Evolutionary conservation across 345 rosid genomes (phyloP), one percentile per base, ranked within the genome.

Genomic region (Barbarea vulgaris): DNA sequence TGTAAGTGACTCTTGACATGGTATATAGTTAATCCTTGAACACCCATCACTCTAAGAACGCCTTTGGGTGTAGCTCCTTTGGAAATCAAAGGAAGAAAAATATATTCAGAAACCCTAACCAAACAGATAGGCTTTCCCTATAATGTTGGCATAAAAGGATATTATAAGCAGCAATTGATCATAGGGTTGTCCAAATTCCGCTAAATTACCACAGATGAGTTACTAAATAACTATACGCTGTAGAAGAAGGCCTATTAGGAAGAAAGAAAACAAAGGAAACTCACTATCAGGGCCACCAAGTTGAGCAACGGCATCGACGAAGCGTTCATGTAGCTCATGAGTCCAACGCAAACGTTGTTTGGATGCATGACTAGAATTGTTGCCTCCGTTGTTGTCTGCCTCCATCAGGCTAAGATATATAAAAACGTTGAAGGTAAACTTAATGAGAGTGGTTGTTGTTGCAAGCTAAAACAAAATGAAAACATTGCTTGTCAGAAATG

Each of bases 1-100:
- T 95, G 97, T 72, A 95, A 88, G 81, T 95, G 99, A 78, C 97
- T 95, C 83, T 95, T 95, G 76, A 95, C 99, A 81, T 95, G 99
- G 65, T 95, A 95, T 83, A 92, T 95, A 61, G 99, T 95, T 73
- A 95, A 82, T 53, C 97, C 97, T 78, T 92, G 97, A 25, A 95
- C 97, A 18, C 97, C 97, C 99, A 95, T 95, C 54, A 92, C 99
- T 80, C 99, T 86, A 21, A 95, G 96, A 70, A 92, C 99, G 74
- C 97, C 99, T 89, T 95, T 92, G 21, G 99, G 97, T 31, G 99
- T 95, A 70, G 99, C 99, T 74, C 97, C 99, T 95, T 63, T 41
- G 77, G 28, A 81, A 30, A 55, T 0, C 14, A 53, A 46, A 71
- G 30, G 41, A 37, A 47, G 52, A 61, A 5, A 48, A 30, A 46